Percentiles rank a stretch among this genome's conserved stretches.
These are phyloP conservation scores for Cephaloascus albidus DNA, from an alignment of 805 yeast genomes.

Conservation along the genomic window DNA sequence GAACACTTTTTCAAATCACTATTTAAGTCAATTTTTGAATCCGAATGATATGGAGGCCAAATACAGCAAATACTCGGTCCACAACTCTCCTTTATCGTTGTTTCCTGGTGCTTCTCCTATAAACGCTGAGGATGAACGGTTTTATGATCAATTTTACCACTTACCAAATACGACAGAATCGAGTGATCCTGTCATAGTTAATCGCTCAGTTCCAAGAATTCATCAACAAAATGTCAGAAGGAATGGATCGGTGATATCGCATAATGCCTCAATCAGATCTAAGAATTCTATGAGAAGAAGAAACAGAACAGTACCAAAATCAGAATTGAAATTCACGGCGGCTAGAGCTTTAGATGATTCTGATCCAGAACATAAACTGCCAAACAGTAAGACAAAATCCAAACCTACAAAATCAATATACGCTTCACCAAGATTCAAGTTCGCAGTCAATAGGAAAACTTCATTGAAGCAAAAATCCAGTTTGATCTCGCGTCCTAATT, in stretches of 20 bases:
- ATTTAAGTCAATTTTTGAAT: background rate
- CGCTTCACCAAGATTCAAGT: conserved; percentile 11
- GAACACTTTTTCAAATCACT: no score
- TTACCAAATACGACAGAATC: background rate
- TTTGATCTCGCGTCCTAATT: conserved; percentile 10
- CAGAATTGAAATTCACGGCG: conserved; percentile 1
- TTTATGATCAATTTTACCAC: background rate
- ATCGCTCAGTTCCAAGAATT: background rate
- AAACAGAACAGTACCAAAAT: conserved; percentile 15
- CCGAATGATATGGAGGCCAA: background rate
- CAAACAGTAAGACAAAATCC: background rate
- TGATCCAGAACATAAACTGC: no score
- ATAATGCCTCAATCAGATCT: conserved; percentile 19
- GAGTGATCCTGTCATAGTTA: background rate
- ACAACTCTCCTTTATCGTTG: background rate
- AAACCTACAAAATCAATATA: background rate
- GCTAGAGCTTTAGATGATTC: no score
- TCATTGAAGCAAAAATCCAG: conserved; percentile 15
- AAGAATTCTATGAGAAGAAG: conserved; percentile 18
- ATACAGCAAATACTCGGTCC: background rate
- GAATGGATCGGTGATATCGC: conserved; percentile 19
- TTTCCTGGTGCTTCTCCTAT: background rate
- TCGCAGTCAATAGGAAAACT: conserved; percentile 24
- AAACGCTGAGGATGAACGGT: background rate
- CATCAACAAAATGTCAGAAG: conserved; percentile 4